phyloP scores from a whole-genome alignment of 1,284 basidiomycete species.

The Schizophyllum commune region DNA sequence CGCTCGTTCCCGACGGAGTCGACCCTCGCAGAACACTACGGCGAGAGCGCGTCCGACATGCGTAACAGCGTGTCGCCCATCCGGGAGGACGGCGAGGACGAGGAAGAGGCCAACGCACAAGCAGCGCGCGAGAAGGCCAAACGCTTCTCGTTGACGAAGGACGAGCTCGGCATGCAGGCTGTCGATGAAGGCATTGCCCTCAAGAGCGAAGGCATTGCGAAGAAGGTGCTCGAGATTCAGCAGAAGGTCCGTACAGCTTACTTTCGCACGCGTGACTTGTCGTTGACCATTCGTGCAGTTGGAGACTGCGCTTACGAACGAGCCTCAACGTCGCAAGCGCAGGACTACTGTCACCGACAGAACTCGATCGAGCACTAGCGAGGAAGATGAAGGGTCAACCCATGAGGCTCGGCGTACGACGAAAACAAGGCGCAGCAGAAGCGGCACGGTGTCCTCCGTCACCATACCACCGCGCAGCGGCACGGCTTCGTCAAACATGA shows the following conservation, averaged over 20 bases:
- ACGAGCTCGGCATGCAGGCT: conserved; percentile 62
- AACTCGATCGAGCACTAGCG: conserved; percentile 24
- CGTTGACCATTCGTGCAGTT: conserved; percentile 34
- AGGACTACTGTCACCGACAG: conserved; percentile 41
- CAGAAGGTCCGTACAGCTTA: conserved; percentile 49
- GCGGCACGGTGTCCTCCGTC: background rate
- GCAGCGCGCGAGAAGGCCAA: conserved; percentile 60
- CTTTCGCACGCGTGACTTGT: conserved; percentile 5
- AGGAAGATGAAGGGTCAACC: too few species aligned
- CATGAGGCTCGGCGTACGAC: conserved; percentile 17
- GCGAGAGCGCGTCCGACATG: conserved; percentile 23
- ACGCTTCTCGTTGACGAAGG: conserved; percentile 62
- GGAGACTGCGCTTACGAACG: conserved; percentile 56
- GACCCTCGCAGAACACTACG: conserved; percentile 61
- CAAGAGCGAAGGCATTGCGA: conserved; percentile 75
- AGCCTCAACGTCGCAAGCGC: conserved; percentile 28
- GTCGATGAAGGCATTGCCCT: conserved; percentile 78
- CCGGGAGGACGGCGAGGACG: conserved; percentile 20
- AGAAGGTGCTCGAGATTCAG: conserved; percentile 77
- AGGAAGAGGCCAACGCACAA: conserved; percentile 42
- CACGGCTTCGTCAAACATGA: conserved; percentile 41
- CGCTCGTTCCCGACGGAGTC: conserved; percentile 70
- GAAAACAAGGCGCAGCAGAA: background rate
- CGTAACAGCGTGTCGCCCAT: conserved; percentile 1
- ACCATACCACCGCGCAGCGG: conserved; percentile 33